Percentiles rank a stretch among this genome's conserved stretches.
Evolutionary conservation across 495 filamentous ascomycete species (phyloP).

Genomic region (Lentithecium fluviatile): DNA sequence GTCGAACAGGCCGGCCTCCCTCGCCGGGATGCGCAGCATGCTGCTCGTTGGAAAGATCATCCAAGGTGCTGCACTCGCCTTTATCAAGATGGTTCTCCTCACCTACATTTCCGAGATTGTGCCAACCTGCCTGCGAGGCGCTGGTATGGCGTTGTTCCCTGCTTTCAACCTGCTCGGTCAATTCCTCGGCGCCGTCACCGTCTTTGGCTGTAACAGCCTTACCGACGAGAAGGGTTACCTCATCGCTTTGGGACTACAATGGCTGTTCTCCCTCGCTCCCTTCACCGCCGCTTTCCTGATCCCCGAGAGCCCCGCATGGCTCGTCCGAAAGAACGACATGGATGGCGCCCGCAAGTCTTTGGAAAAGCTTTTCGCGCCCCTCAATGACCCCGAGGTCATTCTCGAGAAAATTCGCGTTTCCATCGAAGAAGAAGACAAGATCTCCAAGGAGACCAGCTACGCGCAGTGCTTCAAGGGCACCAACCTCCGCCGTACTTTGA

Average conservation of each 20-base stretch:
- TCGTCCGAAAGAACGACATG: conserved; percentile 6
- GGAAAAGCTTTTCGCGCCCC: conserved; percentile 11
- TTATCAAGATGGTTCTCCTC: conserved; percentile 23
- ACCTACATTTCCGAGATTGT: conserved; percentile 25
- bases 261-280: background rate
- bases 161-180: conserved; percentile 24
- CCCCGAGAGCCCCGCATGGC: conserved; percentile 20
- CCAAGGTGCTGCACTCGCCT: conserved; percentile 9
- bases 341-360: conserved; percentile 11
- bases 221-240: conserved; percentile 2
- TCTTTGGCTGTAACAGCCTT: background rate
- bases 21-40: conserved; percentile 6
- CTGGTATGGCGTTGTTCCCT: conserved; percentile 14
- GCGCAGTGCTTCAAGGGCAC: conserved; percentile 15
- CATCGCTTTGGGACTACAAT: conserved; percentile 18
- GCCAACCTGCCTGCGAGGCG: conserved; percentile 9
- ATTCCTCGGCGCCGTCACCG: conserved; percentile 16
- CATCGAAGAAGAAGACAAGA: conserved; percentile 18
- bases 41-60: conserved; percentile 19
- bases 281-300: conserved; percentile 13
- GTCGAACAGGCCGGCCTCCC: conserved; percentile 1
- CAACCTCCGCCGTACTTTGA: conserved; percentile 18
- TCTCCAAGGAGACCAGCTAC: conserved; percentile 7
- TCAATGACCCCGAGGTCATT: conserved; percentile 5
- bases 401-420: background rate